These are phyloP conservation scores for Fusarium albosuccineum DNA, from an alignment of 2,329 filamentous ascomycete species.

Conservation along the genomic window DNA sequence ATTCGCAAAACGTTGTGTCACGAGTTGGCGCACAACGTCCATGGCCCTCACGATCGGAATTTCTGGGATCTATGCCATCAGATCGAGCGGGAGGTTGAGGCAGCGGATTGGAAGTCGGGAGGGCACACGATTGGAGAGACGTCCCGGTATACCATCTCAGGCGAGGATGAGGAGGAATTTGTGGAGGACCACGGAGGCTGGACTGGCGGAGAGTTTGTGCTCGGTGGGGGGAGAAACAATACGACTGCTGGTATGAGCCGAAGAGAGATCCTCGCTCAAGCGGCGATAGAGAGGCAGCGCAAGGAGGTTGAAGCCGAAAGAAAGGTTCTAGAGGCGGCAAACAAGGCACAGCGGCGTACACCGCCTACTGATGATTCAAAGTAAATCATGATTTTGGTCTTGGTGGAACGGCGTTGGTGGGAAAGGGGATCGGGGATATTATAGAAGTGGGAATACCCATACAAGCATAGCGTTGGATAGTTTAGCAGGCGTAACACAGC, in stretches of 20 bases:
- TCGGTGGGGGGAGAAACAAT: constrained; percentile 68
- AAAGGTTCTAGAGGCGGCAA: constrained; percentile 46
- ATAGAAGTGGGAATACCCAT: constrained; percentile 27
- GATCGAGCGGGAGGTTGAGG: constrained; percentile 89
- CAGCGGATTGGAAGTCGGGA: constrained; percentile 80
- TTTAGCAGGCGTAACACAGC: constrained; percentile 17
- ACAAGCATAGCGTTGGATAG: constrained; percentile 17
- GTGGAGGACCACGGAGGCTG: constrained; percentile 79
- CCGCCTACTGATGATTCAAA: constrained; percentile 43
- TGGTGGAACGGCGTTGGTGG: not conserved
- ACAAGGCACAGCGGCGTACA: constrained; percentile 46
- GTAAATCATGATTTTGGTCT: constrained; percentile 17
- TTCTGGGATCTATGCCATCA: constrained; percentile 92
- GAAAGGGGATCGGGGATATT: not conserved
- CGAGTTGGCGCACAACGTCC: constrained; percentile 93
- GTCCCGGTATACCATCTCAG: constrained; percentile 69
- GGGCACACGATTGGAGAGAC: constrained; percentile 76
- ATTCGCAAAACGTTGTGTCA: constrained; percentile 95
- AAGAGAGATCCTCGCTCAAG: constrained; percentile 78
- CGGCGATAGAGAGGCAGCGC: constrained; percentile 53
- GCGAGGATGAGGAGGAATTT: constrained; percentile 65
- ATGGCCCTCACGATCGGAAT: constrained; percentile 82
- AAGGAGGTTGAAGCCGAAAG: constrained; percentile 51
- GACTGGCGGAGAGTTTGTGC: constrained; percentile 83
- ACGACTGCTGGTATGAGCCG: constrained; percentile 67